Base-by-base conservation (phyloP, 352 stramenopile species). In the Plasmopara muralis region DNA sequence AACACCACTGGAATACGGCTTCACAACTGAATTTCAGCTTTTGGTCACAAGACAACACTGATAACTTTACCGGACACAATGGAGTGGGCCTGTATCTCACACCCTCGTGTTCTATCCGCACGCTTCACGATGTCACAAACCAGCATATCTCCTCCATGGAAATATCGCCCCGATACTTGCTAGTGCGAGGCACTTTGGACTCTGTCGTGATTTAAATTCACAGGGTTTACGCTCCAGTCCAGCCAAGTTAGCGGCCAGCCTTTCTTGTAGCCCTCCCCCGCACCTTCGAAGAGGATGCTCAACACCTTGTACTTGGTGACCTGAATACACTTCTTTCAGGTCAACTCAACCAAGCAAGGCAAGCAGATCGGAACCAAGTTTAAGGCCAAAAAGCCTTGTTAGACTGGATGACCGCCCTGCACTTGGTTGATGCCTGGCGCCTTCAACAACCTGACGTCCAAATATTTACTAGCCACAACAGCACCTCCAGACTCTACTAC, bases 1-100 rank as follows among this genome's bases (percentile, higher is more conserved):
- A 46, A 46, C 41, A 46, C 12, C 20, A 34, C 9, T 46, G 41
- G 41, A 46, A 9, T 3, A 46, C 16, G 37, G 37, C 6, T 41
- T 41, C 37, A 6, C 41, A 15, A 9, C 18, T 46, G 9, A 34
- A 46, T 18, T 46, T 18, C 4, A 46, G 41, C 12, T 46, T 46
- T 15, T 46, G 41, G 41, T 46, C 41, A 9, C 41, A 46, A 34
- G 14, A 34, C n/a, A 46, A 34, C 7, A 46, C 15, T 5, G 29
- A 6, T n/a, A 44, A 14, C 16, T 46, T 16, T 16, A 46, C 41
- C 4, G 41, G 41, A 2, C 41, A 46, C 6, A 18, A 16, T 33
- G 41, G 41, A 14, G 41, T 46, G 7, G 8, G 41, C 6, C 25
- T 46, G 31, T 18, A 34, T 34, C 9, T 16, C 6, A 46, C 41